A percentile compares a stretch with the other conserved stretches of the same genome.
These are phyloP conservation scores for Leccinum rimulosum DNA, from an alignment of 768 basidiomycete genomes.

Conservation along the genomic window DNA sequence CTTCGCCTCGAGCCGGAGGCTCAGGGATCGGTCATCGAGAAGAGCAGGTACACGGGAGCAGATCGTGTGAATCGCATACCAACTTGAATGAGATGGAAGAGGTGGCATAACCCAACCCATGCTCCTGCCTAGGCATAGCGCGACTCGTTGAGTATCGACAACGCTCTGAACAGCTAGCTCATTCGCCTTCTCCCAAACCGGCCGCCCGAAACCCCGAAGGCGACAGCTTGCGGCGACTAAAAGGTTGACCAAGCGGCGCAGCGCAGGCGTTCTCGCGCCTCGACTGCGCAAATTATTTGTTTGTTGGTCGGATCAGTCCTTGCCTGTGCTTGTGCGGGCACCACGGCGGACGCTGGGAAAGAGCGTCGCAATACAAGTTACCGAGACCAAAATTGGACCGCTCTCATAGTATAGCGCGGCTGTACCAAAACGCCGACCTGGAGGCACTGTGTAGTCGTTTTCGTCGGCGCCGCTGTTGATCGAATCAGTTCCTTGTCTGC, in stretches of 20 bases:
- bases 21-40: not conserved
- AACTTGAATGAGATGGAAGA: not conserved
- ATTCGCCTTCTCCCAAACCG: not conserved
- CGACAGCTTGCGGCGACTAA: not conserved
- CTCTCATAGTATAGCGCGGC: too few species aligned
- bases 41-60: not conserved
- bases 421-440: not conserved
- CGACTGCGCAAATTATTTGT: not conserved
- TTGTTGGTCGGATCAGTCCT: too few species aligned
- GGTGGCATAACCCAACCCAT: too few species aligned
- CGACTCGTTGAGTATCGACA: not conserved
- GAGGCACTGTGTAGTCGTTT: not conserved
- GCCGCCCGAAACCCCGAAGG: not conserved
- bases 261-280: not conserved
- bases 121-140: too few species aligned
- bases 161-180: not conserved
- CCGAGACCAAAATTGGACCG: not conserved
- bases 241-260: not conserved
- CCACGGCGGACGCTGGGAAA: not conserved
- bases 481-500: too few species aligned
- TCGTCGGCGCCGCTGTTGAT: too few species aligned
- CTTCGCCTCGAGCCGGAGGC: not conserved
- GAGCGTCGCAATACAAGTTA: not conserved
- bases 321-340: too few species aligned
- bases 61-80: not conserved